Percentiles rank a stretch among this genome's conserved stretches.
Evolutionary conservation across 345 rosid species (phyloP).

Genomic region (Pugionium dolabratum): DNA sequence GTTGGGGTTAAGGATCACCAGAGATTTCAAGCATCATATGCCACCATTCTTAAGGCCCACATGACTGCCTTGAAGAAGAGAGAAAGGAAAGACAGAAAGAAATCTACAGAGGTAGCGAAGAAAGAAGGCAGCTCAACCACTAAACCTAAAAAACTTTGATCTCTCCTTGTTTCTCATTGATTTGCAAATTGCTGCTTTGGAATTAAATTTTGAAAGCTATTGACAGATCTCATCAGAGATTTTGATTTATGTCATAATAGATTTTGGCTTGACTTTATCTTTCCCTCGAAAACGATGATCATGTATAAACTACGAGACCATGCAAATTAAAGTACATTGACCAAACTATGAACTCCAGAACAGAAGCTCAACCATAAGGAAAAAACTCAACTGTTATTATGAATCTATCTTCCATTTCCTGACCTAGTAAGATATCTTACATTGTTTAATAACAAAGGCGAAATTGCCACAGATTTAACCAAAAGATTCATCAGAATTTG

Average conservation of each 20-base stretch:
- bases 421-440: conserved; percentile 10
- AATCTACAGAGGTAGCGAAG: conserved; percentile 60
- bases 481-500: not conserved
- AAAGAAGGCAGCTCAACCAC: conserved; percentile 43
- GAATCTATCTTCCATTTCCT: conserved; percentile 3
- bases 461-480: not conserved
- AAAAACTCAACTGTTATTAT: not conserved
- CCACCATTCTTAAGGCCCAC: conserved; percentile 86
- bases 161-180: conserved; percentile 21
- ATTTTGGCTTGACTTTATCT: conserved; percentile 1
- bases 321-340: no score
- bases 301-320: no score
- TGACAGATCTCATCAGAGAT: conserved; percentile 19
- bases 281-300: no score
- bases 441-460: conserved; percentile 22
- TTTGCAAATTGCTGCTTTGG: conserved; percentile 20
- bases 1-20: conserved; percentile 91
- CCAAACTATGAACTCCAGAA: not conserved
- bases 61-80: conserved; percentile 90
- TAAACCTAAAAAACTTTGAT: conserved; percentile 37
- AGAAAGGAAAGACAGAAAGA: conserved; percentile 89
- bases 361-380: not conserved
- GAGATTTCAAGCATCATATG: conserved; percentile 92
- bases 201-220: conserved; percentile 26
- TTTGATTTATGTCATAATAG: conserved; percentile 15